Evolutionary conservation across 2,329 filamentous ascomycete genomes (phyloP), one percentile per base, ranked within the genome.

Genomic region (Neoascochyta sp.): DNA sequence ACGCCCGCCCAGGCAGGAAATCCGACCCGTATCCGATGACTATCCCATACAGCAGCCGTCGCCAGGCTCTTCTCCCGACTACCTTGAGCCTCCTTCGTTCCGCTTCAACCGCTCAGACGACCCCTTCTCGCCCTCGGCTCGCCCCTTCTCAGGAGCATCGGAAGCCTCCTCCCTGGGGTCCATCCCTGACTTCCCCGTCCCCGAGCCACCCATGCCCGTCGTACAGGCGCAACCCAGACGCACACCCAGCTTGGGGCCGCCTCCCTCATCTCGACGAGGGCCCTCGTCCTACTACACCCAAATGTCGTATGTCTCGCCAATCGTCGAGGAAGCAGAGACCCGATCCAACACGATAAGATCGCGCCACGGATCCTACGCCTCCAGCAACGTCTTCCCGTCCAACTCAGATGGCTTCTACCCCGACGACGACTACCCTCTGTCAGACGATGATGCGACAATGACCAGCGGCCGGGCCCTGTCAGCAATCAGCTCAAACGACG

Each of bases 281-380:
- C 69, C 69, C 7, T 62, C 65, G 4, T 68, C 65, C 0, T 71
- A 71, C 43, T 73, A 73, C 36, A 66, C 67, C 2, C 66, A 69
- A 36, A 53, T 63, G 30, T 67, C 64, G 0, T 66, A 66, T 15
- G 69, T 73, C 15, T 65, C 68, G 17, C 69, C 69, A 3, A 73
- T 73, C 27, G 62, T 55, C 3, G 69, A 73, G 50, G 69, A 73
- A 40, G 60, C 64, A 5, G 68, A 71, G 32, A 62, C 60, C 18
- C 54, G 70, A 29, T 64, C 65, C 3, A 60, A 69, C 28, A 64
- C 56, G n/a, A 54, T 62, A 17, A 53, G 53, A 22, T 66, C 64
- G 9, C 57, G 58, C 18, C 60, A 59, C 29, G 62, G 59, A 9
- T 71, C 68, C 1, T 70, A 64, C 34, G 67, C 68, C 11, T 71